Evolutionary conservation across 2,329 filamentous ascomycete genomes (phyloP), one percentile per base, ranked within the genome.

Genomic region (Bipolaris bicolor): DNA sequence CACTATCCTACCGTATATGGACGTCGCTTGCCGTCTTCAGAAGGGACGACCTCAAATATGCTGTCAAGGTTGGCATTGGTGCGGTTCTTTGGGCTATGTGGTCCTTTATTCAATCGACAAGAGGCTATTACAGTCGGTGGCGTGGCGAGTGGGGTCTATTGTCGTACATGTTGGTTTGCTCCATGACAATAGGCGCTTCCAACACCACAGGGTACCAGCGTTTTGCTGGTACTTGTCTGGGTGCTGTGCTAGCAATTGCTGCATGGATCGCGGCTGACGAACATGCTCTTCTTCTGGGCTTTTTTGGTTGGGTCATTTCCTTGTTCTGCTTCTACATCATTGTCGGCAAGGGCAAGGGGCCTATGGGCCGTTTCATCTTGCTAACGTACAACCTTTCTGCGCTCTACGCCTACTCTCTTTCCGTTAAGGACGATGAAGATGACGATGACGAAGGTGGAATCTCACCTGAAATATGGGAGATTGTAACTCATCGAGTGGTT

Each of bases 161-260:
- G 53, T 97, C 92, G 0, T 98, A 97, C 80, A 98, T 98, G 94
- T 88, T 98, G 71, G 95, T 99, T 22, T 96, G 93, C 73, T 92
- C 91, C 36, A 98, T 97, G 92, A 99, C 94, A 0, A 94, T 97
- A 20, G 95, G 95, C 26, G 92, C 95, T 7, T 91, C 92, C 22
- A 99, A 98, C 75, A 97, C 94, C 1, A 97, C 94, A 0, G 93
- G 92, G 3, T 87, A 88, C 70, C 88, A 93, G 47, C 88, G 95
- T 65, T 94, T 98, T 72, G 81, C 91, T 7, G 95, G 94, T 55
- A 99, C 94, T 1, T 82, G 92, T 33, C 82, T 96, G 36, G 95
- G 95, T 16, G 92, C 92, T 6, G 73, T 84, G 1, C 88, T 88
- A 62, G 91, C 94, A 0, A 83, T 93, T 31, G 64, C 90, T 10